Evolutionary conservation across 176 grass and related monocot genomes (phyloP), one percentile per base, ranked within the genome.

Genomic region (Triticum turgidum): DNA sequence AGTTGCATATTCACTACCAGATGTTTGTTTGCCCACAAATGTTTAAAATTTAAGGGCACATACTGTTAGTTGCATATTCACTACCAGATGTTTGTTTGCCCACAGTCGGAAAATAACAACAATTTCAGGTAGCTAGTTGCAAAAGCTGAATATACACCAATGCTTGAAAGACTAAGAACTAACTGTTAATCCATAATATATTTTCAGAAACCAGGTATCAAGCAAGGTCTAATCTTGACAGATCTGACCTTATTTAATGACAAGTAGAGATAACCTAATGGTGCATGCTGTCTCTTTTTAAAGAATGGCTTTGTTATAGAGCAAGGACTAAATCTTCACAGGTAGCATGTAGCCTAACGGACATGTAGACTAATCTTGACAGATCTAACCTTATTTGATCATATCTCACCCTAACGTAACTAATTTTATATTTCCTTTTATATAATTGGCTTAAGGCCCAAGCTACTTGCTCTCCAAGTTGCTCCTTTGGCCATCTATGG

Each of bases 91-190:
- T 42, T 66, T 68, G 25, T 59, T 73, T 18, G 12, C 17, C 18
- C 17, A 62, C 11, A 79, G 14, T 15, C 33, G 29, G 51, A 61
- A 82, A 65, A 38, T 13, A 51, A 49, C 27, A 59, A 27, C 21
- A 11, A 86, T 52, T 69, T 64, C 22, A 63, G 25, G 24, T 81
- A 74, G 58, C 13, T 81, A 70, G 49, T 58, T 56, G 9, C 21
- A 83, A 86, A 32, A 44, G 22, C 37, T 77, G 35, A 76, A 81
- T 86, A 78, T 61, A 64, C 3, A 54, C 71, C 20, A 9, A 78
- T 71, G 41, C 38, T 69, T 59, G 3, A 87, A 82, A 59, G 8
- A 76, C 24, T 41, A 76, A 66, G 45, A 38, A 65, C 20, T 75
- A 80, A 58, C 45, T 75, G 22, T 80, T 34, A 67, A 54, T 84